Conservation (phyloP, 345 rosid species). For the Nasturtium officinale region DNA sequence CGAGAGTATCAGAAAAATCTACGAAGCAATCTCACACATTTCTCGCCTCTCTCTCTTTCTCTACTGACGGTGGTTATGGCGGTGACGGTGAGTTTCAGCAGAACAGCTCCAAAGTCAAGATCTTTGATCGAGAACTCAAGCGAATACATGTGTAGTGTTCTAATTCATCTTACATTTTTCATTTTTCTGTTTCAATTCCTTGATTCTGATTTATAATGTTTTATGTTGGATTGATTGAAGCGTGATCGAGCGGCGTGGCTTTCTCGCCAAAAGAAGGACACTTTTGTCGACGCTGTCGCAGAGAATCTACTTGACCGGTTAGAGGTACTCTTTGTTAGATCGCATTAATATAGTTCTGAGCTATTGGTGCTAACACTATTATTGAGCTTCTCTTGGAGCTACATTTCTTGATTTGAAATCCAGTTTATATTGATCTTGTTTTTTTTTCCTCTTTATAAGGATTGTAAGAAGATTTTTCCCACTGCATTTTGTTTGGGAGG, state of each 20-base stretch:
- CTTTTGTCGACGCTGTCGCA: conserved; percentile 84
- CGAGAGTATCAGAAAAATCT: background rate
- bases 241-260: conserved; percentile 99
- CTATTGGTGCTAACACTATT: background rate
- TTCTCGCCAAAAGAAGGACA: conserved; percentile 56
- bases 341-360: background rate
- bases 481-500: conserved; percentile 84
- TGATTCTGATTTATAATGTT: background rate
- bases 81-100: conserved; percentile 47
- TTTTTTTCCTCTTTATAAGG: conserved; percentile 52
- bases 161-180: background rate
- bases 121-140: conserved; percentile 90
- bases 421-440: background rate
- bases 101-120: conserved; percentile 54
- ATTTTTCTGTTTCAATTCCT: background rate
- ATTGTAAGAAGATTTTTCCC: conserved; percentile 84
- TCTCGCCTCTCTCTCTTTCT: conserved; percentile 40
- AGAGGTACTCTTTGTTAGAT: conserved; percentile 54
- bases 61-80: conserved; percentile 44
- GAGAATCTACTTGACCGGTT: conserved; percentile 87
- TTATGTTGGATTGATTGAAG: conserved; percentile 49
- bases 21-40: conserved; percentile 27
- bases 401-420: background rate
- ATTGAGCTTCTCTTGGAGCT: background rate
- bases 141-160: conserved; percentile 63